These are phyloP conservation scores for Phytophthora brassicae DNA, from an alignment of 352 stramenopile species.

Conservation along the genomic window DNA sequence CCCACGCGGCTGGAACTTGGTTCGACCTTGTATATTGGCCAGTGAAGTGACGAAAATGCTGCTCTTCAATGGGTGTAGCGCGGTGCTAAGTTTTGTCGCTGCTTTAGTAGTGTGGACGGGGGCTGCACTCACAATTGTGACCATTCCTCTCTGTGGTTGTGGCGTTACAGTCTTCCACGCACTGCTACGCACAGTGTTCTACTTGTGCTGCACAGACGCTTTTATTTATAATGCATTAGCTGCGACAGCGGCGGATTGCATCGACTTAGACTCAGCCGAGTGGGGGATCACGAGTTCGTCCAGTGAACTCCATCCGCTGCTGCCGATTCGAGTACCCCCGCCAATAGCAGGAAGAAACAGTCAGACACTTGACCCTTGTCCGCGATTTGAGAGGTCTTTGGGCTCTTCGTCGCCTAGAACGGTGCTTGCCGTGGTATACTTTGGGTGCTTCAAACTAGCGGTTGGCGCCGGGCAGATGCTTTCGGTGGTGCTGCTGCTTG, in stretches of 20 bases:
- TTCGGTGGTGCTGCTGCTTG: slow-evolving; percentile 27
- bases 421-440: slow-evolving; percentile 49
- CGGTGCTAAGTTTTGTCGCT: slow-evolving; percentile 18
- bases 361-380: slow-evolving; percentile 25
- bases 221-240: slow-evolving; percentile 57
- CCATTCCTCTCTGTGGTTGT: slow-evolving; percentile 60
- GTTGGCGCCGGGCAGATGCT: slow-evolving; percentile 39
- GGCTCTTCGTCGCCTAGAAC: slow-evolving; percentile 35
- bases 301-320: slow-evolving; percentile 33
- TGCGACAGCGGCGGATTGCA: slow-evolving; percentile 15
- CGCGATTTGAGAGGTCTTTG: slow-evolving; percentile 45
- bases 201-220: slow-evolving; percentile 41
- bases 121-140: slow-evolving; percentile 27
- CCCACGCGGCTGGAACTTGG: slow-evolving; percentile 25
- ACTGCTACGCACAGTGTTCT: slow-evolving; percentile 44
- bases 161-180: slow-evolving; percentile 49
- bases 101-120: slow-evolving; percentile 25
- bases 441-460: slow-evolving; percentile 49
- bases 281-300: not conserved
- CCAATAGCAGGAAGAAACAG: not conserved
- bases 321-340: slow-evolving; percentile 36
- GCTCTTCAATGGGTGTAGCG: slow-evolving; percentile 33
- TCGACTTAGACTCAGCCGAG: slow-evolving; percentile 23
- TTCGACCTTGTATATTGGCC: slow-evolving; percentile 25
- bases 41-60: slow-evolving; percentile 30